Evolutionary conservation across 2,329 filamentous ascomycete species (phyloP), one percentile per base, ranked within the genome.

Genomic region (Coleophoma crateriformis): DNA sequence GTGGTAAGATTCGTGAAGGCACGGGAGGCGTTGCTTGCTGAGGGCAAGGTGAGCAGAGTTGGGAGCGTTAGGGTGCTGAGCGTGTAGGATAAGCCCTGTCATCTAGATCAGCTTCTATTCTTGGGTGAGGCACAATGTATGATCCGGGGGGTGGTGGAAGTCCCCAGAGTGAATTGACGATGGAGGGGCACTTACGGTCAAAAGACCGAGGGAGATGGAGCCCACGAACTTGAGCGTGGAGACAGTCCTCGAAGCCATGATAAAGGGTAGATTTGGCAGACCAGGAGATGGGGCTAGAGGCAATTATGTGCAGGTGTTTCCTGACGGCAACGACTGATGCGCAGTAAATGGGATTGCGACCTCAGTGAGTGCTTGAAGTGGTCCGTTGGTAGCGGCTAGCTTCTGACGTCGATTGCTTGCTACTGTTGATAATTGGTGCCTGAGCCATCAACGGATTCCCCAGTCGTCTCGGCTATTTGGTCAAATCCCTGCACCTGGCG

Each of bases 141-240:
- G 27, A 27, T 27, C 27, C 27, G 27, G 7, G 27, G 27, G 7
- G 6, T 27, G 27, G 3, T 27, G 27, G 27, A 10, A 27, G 27
- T 3, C 8, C 27, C 27, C 6, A 27, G 27, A 27, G 8, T 27
- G 27, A 27, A 27, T 27, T 3, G 27, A 27, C 6, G 12, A 38
- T 53, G 40, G 57, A 56, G 52, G 53, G 46, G 49, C 48, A 75
- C 86, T 63, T 80, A 95, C 90, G 52, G 90, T 96, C 68, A 95
- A 72, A 50, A 96, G 78, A 55, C 92, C 92, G 50, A 96, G 78
- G 61, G 87, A 92, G 58, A 95, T 81, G 46, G 90, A 95, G 64
- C 92, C 92, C 59, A 96, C 87, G 68, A 96, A 96, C 74, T 97
- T 96, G 73, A 88, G 82, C 68, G 87, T 72, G 49, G 88, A 84